These are phyloP conservation scores for Glutinoglossum americanum DNA, from an alignment of 495 filamentous ascomycete genomes.

Conservation along the genomic window DNA sequence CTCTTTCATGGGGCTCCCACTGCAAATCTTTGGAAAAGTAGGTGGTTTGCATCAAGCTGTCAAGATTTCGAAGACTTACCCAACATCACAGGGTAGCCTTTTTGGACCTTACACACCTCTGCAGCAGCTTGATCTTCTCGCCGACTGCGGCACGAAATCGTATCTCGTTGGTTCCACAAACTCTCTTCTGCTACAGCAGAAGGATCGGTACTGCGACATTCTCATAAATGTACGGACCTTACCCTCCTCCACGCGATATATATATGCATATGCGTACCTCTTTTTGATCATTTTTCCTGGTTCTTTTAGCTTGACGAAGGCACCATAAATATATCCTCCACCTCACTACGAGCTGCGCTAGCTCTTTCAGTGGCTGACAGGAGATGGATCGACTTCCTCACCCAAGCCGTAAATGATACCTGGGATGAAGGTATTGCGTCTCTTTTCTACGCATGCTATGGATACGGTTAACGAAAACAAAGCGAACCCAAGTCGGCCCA, in stretches of 20 bases:
- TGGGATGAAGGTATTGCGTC: slow-evolving; percentile 50
- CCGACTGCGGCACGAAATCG: slow-evolving; percentile 86
- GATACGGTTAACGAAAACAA: slow-evolving; percentile 1
- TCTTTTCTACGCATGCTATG: not conserved
- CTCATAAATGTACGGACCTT: slow-evolving; percentile 51
- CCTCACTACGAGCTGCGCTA: slow-evolving; percentile 57
- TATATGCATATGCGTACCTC: not conserved
- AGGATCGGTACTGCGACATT: slow-evolving; percentile 92
- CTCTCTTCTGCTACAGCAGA: slow-evolving; percentile 78
- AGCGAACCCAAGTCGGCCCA: slow-evolving; percentile 65
- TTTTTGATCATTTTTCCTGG: not conserved
- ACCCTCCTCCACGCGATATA: not conserved
- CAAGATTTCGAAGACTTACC: not conserved
- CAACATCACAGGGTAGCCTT: slow-evolving; percentile 45
- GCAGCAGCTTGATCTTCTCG: slow-evolving; percentile 84
- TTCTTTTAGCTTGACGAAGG: slow-evolving; percentile 60
- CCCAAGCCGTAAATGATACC: slow-evolving; percentile 80
- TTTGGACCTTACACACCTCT: slow-evolving; percentile 94
- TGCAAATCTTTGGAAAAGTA: slow-evolving; percentile 92
- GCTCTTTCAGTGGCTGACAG: slow-evolving; percentile 67
- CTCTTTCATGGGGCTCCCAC: slow-evolving; percentile 78
- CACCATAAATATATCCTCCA: slow-evolving; percentile 61
- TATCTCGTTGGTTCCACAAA: slow-evolving; percentile 97
- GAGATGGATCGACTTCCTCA: slow-evolving; percentile 90
- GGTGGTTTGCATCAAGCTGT: slow-evolving; percentile 2